Percentiles rank a stretch among this genome's conserved stretches.
Evolutionary conservation across 106 monocot species (phyloP).

Genomic region (Phalaenopsis equestris): DNA sequence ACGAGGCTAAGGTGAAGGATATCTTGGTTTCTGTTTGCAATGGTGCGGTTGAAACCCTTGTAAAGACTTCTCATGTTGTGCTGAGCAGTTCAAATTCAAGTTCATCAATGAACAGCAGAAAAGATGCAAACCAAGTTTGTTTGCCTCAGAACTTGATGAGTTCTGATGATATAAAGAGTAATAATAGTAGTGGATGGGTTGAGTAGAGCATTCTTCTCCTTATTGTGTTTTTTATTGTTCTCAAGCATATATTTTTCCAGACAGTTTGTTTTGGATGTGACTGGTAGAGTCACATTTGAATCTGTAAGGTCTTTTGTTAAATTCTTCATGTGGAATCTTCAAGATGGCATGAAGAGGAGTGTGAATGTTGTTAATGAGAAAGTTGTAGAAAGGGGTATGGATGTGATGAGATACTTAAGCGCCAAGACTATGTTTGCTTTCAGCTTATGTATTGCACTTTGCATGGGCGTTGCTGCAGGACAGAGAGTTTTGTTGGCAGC

Average conservation of each 20-base stretch:
- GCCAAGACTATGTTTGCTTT: slow-evolving; percentile 45
- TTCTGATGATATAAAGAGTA: slow-evolving; percentile 5
- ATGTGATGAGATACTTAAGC: slow-evolving; percentile 37
- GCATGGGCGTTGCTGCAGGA: slow-evolving; percentile 39
- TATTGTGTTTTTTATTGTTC: too few relatives aligned
- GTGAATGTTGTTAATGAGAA: slow-evolving; percentile 27
- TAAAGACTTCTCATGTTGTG: slow-evolving; percentile 60
- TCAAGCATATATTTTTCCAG: too few relatives aligned
- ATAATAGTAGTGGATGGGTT: slow-evolving; percentile 29
- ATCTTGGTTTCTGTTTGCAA: slow-evolving; percentile 62
- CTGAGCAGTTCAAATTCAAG: slow-evolving; percentile 16
- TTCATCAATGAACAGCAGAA: background rate
- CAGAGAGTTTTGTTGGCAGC: slow-evolving; percentile 28
- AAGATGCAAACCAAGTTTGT: background rate
- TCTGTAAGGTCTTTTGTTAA: slow-evolving; percentile 67
- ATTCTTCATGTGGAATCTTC: slow-evolving; percentile 41
- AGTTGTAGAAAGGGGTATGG: slow-evolving; percentile 44
- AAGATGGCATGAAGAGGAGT: slow-evolving; percentile 30
- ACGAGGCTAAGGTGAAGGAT: slow-evolving; percentile 69
- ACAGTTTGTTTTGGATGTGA: slow-evolving; percentile 62
- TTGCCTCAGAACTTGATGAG: background rate
- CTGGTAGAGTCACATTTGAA: slow-evolving; percentile 69
- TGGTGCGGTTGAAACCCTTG: slow-evolving; percentile 73
- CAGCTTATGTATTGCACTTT: slow-evolving; percentile 61
- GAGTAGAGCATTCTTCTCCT: too few relatives aligned